These are phyloP conservation scores for Cordyceps tenuipes DNA, from an alignment of 2,329 filamentous ascomycete genomes.

Conservation along the genomic window DNA sequence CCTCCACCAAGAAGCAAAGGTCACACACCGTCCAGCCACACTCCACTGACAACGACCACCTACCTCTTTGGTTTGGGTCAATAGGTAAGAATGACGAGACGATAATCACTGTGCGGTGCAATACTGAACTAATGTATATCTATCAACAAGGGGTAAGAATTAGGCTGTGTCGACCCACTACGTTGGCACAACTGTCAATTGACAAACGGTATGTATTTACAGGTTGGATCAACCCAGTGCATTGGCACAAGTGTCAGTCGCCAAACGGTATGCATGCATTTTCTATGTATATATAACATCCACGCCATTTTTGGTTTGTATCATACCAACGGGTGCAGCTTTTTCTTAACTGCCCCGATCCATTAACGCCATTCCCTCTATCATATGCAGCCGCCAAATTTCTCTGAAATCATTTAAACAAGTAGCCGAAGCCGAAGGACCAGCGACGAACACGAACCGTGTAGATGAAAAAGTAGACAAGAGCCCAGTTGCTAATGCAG, in stretches of 20 bases:
- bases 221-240: background rate
- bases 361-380: slow-evolving; percentile 2
- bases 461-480: slow-evolving; percentile 73
- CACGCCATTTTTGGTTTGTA: background rate
- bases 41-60: background rate
- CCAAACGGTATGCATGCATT: background rate
- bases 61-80: background rate
- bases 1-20: background rate
- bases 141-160: background rate
- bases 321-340: background rate
- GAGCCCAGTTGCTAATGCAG: slow-evolving; percentile 58
- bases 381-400: background rate
- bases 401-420: slow-evolving; percentile 11
- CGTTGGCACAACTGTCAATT: background rate
- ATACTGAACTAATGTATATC: background rate
- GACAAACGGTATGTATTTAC: background rate
- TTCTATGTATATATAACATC: background rate
- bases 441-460: slow-evolving; percentile 21
- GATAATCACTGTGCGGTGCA: background rate
- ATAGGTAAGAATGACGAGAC: background rate
- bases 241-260: background rate
- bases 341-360: background rate
- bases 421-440: slow-evolving; percentile 8
- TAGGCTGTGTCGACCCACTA: background rate
- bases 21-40: background rate